Conservation (phyloP, 495 filamentous ascomycete species). For the Annulohypoxylon stygium region DNA sequence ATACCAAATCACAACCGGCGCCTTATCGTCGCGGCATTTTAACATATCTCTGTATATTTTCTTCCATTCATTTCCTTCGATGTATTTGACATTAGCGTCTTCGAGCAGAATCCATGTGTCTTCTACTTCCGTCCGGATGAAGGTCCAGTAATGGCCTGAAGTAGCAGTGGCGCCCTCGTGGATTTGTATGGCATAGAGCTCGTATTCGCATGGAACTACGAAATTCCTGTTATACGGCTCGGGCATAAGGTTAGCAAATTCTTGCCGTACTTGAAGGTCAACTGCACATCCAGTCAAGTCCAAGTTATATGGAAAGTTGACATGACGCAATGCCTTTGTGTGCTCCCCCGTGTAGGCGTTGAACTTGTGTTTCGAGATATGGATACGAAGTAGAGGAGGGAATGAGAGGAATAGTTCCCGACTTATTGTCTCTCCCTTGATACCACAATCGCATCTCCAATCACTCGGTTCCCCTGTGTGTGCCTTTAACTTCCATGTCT, state of each 20-base stretch:
- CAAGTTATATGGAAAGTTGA: constrained; percentile 52
- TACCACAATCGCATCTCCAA: not conserved
- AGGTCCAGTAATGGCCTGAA: constrained; percentile 61
- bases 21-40: not conserved
- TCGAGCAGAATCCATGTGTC: constrained; percentile 53
- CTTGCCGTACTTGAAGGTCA: constrained; percentile 27
- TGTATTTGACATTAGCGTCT: constrained; percentile 38
- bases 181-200: constrained; percentile 61
- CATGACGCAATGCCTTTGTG: constrained; percentile 46
- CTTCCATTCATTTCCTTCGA: not conserved
- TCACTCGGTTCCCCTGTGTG: not conserved
- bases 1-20: constrained; percentile 44
- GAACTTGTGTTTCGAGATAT: constrained; percentile 7
- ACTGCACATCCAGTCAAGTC: constrained; percentile 24
- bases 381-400: constrained; percentile 17
- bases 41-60: not conserved
- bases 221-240: constrained; percentile 34
- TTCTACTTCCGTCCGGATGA: not conserved
- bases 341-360: not conserved
- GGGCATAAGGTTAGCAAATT: constrained; percentile 19
- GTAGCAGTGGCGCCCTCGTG: constrained; percentile 49
- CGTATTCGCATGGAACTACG: constrained; percentile 53
- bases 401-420: not conserved
- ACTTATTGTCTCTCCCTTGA: no score
- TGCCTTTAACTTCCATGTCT: no score